A percentile compares a stretch with the other conserved stretches of the same genome.
These are phyloP conservation scores for Talaromyces rugulosus DNA, from an alignment of 2,329 filamentous ascomycete species.

Conservation along the genomic window DNA sequence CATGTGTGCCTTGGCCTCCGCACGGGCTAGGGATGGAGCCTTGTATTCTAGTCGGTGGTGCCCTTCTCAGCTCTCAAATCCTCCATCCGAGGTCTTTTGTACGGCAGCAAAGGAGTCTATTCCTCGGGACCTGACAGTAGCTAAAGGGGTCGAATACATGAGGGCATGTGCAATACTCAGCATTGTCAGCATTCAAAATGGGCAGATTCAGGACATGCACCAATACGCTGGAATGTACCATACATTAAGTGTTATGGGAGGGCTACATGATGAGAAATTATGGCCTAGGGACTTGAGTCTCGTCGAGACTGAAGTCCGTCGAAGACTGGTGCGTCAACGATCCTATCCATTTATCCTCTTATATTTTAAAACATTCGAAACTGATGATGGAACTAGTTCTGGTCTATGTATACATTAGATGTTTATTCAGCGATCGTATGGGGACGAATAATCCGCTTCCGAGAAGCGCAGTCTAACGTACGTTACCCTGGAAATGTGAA, in stretches of 20 bases:
- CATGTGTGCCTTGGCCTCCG: constrained; percentile 47
- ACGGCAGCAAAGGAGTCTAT: background rate
- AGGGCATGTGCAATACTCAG: constrained; percentile 47
- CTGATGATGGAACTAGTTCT: constrained; percentile 32
- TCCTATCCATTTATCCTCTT: too few relatives aligned
- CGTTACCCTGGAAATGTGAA: constrained; percentile 46
- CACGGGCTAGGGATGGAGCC: constrained; percentile 49
- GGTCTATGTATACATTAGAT: constrained; percentile 57
- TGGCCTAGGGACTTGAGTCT: constrained; percentile 47
- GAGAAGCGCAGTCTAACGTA: constrained; percentile 46
- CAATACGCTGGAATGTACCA: constrained; percentile 50
- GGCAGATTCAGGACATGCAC: constrained; percentile 48
- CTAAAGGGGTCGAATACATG: constrained; percentile 34
- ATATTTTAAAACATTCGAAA: too few relatives aligned
- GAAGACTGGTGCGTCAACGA: constrained; percentile 38
- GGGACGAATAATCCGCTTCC: constrained; percentile 43
- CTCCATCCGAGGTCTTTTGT: background rate
- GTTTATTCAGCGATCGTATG: constrained; percentile 53
- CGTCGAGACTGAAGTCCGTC: constrained; percentile 47
- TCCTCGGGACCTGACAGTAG: background rate
- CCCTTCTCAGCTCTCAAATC: constrained; percentile 42
- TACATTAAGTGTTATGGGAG: constrained; percentile 46
- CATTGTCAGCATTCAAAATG: constrained; percentile 50
- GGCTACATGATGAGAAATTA: constrained; percentile 50
- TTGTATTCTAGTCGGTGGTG: constrained; percentile 35